Conservation (phyloP, 108 stramenopile species). For the Pseudonitzschia multiseries region DNA sequence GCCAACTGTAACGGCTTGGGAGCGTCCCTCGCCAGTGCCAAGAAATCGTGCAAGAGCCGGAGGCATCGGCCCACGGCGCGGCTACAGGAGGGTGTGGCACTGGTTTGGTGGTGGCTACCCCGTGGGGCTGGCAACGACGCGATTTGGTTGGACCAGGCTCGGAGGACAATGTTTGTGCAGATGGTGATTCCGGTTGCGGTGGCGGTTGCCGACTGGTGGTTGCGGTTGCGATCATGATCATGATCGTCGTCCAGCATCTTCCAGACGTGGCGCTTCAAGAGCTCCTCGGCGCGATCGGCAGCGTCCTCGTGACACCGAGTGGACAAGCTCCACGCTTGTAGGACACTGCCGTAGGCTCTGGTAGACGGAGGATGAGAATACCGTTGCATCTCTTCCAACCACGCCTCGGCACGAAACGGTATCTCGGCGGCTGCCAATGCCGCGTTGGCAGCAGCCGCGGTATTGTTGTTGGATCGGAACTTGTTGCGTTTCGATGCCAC, state of each 20-base stretch:
- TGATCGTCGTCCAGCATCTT: background rate
- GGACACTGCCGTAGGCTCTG: background rate
- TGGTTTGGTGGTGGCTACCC: too few species aligned
- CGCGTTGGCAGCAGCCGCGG: background rate
- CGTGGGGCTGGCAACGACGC: background rate
- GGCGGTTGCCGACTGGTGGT: background rate
- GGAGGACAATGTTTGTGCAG: constrained; percentile 16
- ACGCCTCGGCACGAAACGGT: constrained; percentile 9
- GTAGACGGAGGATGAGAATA: background rate
- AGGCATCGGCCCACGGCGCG: background rate
- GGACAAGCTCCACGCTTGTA: constrained; percentile 1
- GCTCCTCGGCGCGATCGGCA: constrained; percentile 20
- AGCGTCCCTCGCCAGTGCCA: background rate
- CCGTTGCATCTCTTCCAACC: constrained; percentile 12
- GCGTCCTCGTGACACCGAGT: background rate
- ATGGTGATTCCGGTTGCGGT: constrained; percentile 3
- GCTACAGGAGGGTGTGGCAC: background rate
- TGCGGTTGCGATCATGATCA: background rate
- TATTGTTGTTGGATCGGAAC: background rate
- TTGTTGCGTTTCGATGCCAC: background rate
- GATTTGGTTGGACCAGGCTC: constrained; percentile 1
- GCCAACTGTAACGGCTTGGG: background rate
- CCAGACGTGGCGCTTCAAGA: constrained; percentile 8
- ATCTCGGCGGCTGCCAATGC: constrained; percentile 5
- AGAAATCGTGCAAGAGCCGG: constrained; percentile 1